phyloP scores from a whole-genome alignment of 164 flowering plant genomes.

The Vitis riparia region DNA sequence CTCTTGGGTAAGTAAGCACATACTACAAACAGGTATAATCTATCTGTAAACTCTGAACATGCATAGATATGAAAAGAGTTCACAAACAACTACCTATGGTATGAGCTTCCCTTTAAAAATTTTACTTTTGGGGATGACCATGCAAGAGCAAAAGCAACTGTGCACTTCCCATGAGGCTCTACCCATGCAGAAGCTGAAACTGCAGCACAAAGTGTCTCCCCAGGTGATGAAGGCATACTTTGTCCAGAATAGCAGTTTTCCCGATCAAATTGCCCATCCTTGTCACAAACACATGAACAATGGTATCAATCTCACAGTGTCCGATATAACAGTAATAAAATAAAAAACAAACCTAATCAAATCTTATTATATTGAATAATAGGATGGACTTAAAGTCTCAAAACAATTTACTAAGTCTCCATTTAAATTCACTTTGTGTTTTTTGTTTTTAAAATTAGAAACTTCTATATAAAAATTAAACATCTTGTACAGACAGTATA shows the following conservation, averaged over 20 bases:
- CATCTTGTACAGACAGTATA: too few relatives aligned
- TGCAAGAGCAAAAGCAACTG: constrained; percentile 77
- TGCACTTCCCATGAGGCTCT: constrained; percentile 93
- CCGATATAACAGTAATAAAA: background rate
- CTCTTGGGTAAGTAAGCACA: background rate
- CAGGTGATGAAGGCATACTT: constrained; percentile 74
- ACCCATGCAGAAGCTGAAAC: constrained; percentile 95
- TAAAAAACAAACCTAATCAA: too few relatives aligned
- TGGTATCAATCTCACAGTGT: background rate
- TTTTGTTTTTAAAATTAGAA: too few relatives aligned
- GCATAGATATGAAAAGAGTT: background rate
- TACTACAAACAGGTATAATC: background rate
- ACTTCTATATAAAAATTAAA: too few relatives aligned
- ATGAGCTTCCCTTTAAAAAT: constrained; percentile 72
- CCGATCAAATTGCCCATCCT: constrained; percentile 87
- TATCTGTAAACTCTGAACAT: background rate
- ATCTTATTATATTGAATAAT: too few relatives aligned
- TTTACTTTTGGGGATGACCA: constrained; percentile 93
- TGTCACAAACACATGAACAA: background rate
- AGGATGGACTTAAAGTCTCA: too few relatives aligned
- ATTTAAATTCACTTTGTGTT: too few relatives aligned
- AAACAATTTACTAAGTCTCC: too few relatives aligned
- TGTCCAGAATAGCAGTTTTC: constrained; percentile 60
- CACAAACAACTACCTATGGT: constrained; percentile 53
- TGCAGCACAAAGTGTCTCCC: constrained; percentile 86